A percentile compares a stretch with the other conserved stretches of the same genome.
These are phyloP conservation scores for Ormosia semicastrata DNA, from an alignment of 306 rosid species.

Conservation along the genomic window DNA sequence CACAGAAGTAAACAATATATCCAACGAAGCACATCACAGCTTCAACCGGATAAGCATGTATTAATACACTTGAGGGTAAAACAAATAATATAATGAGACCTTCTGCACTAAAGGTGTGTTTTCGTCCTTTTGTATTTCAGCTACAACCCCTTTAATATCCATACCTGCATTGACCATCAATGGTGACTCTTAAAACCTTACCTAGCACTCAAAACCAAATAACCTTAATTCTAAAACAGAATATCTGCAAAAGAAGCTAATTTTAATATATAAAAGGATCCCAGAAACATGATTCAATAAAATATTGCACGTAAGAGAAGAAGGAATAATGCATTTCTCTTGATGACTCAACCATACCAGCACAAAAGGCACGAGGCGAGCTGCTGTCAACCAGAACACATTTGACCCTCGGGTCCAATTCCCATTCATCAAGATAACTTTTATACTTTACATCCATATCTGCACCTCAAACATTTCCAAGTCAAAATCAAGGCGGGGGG, in stretches of 20 bases:
- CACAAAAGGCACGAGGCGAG: constrained; percentile 92
- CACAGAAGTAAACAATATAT: constrained; percentile 27
- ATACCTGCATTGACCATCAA: constrained; percentile 88
- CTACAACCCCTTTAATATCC: constrained; percentile 99
- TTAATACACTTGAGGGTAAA: constrained; percentile 31
- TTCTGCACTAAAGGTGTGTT: constrained; percentile 91
- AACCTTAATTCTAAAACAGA: constrained; percentile 29
- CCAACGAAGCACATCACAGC: constrained; percentile 31
- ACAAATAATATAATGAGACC: constrained; percentile 60
- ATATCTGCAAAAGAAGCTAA: constrained; percentile 28
- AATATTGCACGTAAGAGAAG: background rate
- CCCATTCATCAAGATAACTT: constrained; percentile 91
- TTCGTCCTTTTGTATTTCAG: constrained; percentile 94
- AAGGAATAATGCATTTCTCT: constrained; percentile 1
- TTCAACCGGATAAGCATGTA: constrained; percentile 26
- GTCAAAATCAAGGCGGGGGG: constrained; percentile 8
- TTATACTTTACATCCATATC: constrained; percentile 92
- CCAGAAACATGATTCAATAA: constrained; percentile 19
- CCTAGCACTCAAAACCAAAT: constrained; percentile 46
- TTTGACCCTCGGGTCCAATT: constrained; percentile 75
- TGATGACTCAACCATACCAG: constrained; percentile 52
- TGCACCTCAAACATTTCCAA: constrained; percentile 35
- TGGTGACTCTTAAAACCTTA: constrained; percentile 63
- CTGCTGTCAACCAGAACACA: constrained; percentile 87
- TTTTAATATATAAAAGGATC: background rate